Evolutionary conservation across 2,329 filamentous ascomycete genomes (phyloP).

Genomic region (Arthroderma uncinatum): DNA sequence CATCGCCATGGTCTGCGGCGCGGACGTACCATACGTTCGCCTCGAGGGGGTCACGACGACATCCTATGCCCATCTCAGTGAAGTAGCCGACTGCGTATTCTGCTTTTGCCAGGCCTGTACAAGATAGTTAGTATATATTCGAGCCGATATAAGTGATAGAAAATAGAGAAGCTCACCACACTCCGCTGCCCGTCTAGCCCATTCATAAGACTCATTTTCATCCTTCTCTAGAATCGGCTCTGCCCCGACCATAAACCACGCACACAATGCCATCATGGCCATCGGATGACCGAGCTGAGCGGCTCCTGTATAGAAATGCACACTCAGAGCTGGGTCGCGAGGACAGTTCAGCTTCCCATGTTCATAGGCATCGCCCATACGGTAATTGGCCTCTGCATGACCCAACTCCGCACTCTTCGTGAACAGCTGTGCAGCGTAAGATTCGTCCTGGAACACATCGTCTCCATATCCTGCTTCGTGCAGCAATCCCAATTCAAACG

Average conservation of each 20-base stretch:
- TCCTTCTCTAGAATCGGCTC: conserved; percentile 88
- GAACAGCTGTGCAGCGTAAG: conserved; percentile 85
- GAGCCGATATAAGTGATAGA: not conserved
- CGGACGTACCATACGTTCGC: conserved; percentile 98
- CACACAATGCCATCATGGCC: conserved; percentile 97
- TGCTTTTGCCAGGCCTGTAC: conserved; percentile 49
- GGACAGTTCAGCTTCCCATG: conserved; percentile 81
- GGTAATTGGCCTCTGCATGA: conserved; percentile 72
- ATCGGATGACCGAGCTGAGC: conserved; percentile 71
- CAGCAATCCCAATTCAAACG: conserved; percentile 76
- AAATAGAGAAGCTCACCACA: conserved; percentile 49
- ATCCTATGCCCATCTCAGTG: conserved; percentile 96
- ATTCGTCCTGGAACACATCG: conserved; percentile 82
- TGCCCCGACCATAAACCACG: conserved; percentile 96
- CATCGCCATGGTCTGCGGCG: conserved; percentile 83
- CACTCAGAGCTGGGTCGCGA: conserved; percentile 78
- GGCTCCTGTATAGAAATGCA: conserved; percentile 93
- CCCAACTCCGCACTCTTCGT: conserved; percentile 89
- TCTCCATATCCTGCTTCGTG: conserved; percentile 92
- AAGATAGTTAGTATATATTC: conserved; percentile 8
- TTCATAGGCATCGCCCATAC: conserved; percentile 94
- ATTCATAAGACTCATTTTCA: conserved; percentile 91
- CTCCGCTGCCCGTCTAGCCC: conserved; percentile 79
- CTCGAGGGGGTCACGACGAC: conserved; percentile 83
- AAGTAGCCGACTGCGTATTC: conserved; percentile 95